Evolutionary conservation across 768 basidiomycete genomes (phyloP).

Genomic region (Suillus tomentosus): DNA sequence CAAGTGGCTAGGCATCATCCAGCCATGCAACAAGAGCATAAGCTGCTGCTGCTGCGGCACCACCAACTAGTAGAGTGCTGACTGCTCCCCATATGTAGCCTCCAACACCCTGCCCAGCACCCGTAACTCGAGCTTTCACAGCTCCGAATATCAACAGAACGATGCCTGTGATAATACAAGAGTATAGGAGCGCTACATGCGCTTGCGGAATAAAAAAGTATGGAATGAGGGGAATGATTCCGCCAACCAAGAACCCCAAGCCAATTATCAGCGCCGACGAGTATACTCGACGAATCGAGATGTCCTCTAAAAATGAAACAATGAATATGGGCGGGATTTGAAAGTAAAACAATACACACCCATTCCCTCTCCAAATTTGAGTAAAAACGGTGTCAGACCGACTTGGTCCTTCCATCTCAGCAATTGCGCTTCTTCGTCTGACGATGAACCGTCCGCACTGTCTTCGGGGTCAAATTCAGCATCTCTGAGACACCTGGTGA

Average conservation of each 20-base stretch:
- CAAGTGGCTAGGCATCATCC: constrained; percentile 28
- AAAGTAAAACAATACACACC: constrained; percentile 47
- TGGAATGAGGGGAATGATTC: constrained; percentile 88
- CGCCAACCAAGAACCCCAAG: constrained; percentile 90
- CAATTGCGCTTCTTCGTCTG: constrained; percentile 57
- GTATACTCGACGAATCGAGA: constrained; percentile 82
- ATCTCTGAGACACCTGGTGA: constrained; percentile 76
- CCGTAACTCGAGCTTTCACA: constrained; percentile 81
- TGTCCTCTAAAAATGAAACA: constrained; percentile 64
- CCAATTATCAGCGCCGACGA: constrained; percentile 94
- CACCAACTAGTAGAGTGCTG: constrained; percentile 84
- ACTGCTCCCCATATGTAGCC: constrained; percentile 83
- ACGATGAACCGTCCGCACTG: constrained; percentile 19
- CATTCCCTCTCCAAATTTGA: constrained; percentile 94
- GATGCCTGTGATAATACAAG: constrained; percentile 73
- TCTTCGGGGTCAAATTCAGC: constrained; percentile 52
- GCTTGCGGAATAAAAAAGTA: constrained; percentile 88
- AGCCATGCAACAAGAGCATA: constrained; percentile 59
- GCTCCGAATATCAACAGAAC: constrained; percentile 85
- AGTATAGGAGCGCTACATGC: constrained; percentile 67
- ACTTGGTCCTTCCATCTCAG: constrained; percentile 75
- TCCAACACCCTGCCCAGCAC: constrained; percentile 57
- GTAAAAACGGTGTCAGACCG: constrained; percentile 89
- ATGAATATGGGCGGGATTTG: neutral
- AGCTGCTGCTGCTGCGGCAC: constrained; percentile 80